phyloP scores from a whole-genome alignment of 2,329 filamentous ascomycete genomes.

The Mariannaea sp. region DNA sequence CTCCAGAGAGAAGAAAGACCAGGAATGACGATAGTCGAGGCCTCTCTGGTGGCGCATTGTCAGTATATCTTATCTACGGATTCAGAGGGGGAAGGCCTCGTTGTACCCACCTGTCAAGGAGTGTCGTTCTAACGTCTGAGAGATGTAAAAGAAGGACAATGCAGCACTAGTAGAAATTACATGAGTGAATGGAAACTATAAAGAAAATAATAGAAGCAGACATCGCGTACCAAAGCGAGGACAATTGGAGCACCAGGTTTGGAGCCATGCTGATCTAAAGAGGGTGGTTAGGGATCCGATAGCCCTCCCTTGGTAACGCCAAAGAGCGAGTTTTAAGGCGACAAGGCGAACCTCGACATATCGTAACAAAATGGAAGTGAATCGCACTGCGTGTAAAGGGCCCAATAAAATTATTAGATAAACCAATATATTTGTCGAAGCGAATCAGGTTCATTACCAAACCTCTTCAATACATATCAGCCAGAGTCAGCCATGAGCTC shows the following conservation, averaged over 20 bases:
- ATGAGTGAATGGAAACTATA: neutral
- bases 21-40: conserved; percentile 55
- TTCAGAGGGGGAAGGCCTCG: neutral
- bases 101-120: conserved; percentile 51
- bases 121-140: conserved; percentile 52
- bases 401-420: neutral
- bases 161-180: conserved; percentile 45
- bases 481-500: conserved; percentile 1
- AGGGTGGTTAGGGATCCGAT: neutral
- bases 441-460: conserved; percentile 5
- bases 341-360: conserved; percentile 8
- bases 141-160: conserved; percentile 55
- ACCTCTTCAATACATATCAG: neutral
- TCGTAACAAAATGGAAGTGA: conserved; percentile 8
- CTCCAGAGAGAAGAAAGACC: conserved; percentile 52
- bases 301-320: neutral
- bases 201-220: neutral
- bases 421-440: neutral
- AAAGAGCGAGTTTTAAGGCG: conserved; percentile 2
- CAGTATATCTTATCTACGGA: conserved; percentile 8
- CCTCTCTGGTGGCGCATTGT: conserved; percentile 46
- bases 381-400: no score
- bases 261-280: conserved; percentile 28
- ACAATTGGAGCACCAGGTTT: conserved; percentile 30
- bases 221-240: conserved; percentile 31